A percentile compares a stretch with the other conserved stretches of the same genome.
These are phyloP conservation scores for Phaeosphaeriaceae sp. DNA, from an alignment of 2,329 filamentous ascomycete genomes.

Conservation along the genomic window DNA sequence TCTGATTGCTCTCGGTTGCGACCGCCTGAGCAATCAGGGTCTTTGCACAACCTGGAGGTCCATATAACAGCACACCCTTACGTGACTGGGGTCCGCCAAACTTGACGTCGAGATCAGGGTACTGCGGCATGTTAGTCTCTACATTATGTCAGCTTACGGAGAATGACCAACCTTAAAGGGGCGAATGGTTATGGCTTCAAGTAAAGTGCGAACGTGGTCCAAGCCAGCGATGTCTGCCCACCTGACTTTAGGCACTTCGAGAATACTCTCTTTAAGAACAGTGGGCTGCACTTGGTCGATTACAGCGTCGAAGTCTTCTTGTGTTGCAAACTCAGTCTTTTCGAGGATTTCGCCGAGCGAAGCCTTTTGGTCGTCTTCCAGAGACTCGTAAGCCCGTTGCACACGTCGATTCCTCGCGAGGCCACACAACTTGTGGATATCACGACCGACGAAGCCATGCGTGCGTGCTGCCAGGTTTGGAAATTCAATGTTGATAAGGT, in stretches of 20 bases:
- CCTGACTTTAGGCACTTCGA: constrained; percentile 83
- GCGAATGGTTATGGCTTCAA: constrained; percentile 64
- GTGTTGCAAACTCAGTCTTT: constrained; percentile 28
- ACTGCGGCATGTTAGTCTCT: constrained; percentile 25
- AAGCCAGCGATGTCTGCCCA: constrained; percentile 92
- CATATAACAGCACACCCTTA: constrained; percentile 87
- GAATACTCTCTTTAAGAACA: constrained; percentile 86
- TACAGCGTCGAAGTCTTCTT: constrained; percentile 68
- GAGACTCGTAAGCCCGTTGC: constrained; percentile 20
- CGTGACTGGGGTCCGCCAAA: constrained; percentile 56
- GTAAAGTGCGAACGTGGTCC: constrained; percentile 69
- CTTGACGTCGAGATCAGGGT: constrained; percentile 43
- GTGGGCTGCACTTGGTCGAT: constrained; percentile 75
- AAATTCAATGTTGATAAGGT: constrained; percentile 56
- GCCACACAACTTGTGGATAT: constrained; percentile 71
- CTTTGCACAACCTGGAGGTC: constrained; percentile 93
- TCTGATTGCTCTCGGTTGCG: constrained; percentile 87
- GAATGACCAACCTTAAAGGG: constrained; percentile 58
- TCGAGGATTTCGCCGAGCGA: constrained; percentile 24
- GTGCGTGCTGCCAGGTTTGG: constrained; percentile 72
- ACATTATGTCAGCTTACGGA: not conserved
- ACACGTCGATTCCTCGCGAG: constrained; percentile 54
- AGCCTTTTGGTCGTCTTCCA: constrained; percentile 31
- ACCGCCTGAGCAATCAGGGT: constrained; percentile 90
- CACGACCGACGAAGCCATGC: constrained; percentile 84